Percentiles rank a stretch among this genome's conserved stretches.
phyloP scores from a whole-genome alignment of 768 basidiomycete species.

The Hypholoma fasciculare region DNA sequence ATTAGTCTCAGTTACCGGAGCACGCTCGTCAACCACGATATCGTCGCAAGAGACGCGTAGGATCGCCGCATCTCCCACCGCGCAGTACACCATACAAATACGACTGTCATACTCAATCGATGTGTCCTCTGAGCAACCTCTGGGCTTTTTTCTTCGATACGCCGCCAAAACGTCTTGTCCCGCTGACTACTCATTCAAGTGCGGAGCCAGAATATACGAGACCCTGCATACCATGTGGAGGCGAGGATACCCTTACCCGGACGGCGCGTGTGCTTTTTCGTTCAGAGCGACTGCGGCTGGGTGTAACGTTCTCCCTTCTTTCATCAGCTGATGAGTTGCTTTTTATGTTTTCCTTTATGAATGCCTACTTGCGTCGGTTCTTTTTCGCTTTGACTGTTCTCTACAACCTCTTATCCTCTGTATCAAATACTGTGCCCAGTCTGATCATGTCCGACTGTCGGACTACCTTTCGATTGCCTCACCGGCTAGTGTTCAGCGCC shows the following conservation, averaged over 20 bases:
- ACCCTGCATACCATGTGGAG: neutral
- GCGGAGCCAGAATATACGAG: neutral
- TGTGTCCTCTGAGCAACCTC: neutral
- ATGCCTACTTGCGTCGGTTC: neutral
- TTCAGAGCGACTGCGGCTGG: neutral
- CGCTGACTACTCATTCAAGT: neutral
- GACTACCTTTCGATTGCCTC: neutral
- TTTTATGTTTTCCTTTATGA: constrained; percentile 7
- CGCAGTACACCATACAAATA: neutral
- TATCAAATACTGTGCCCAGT: constrained; percentile 11
- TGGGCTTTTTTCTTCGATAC: neutral
- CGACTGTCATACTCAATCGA: neutral
- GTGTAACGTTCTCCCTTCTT: neutral
- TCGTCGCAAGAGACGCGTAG: constrained; percentile 2
- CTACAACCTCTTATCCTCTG: constrained; percentile 2
- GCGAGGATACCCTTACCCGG: constrained; percentile 1
- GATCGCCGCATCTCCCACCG: neutral
- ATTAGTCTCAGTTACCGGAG: constrained; percentile 17
- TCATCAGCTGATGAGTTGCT: neutral
- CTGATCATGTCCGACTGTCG: neutral
- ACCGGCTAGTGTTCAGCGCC: neutral
- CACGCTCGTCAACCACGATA: neutral
- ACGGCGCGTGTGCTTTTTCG: neutral
- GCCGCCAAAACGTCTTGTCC: neutral
- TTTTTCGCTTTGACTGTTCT: neutral